Evolutionary conservation across 2,329 filamentous ascomycete genomes (phyloP).

Genomic region (Ascochyta viciae-villosae): DNA sequence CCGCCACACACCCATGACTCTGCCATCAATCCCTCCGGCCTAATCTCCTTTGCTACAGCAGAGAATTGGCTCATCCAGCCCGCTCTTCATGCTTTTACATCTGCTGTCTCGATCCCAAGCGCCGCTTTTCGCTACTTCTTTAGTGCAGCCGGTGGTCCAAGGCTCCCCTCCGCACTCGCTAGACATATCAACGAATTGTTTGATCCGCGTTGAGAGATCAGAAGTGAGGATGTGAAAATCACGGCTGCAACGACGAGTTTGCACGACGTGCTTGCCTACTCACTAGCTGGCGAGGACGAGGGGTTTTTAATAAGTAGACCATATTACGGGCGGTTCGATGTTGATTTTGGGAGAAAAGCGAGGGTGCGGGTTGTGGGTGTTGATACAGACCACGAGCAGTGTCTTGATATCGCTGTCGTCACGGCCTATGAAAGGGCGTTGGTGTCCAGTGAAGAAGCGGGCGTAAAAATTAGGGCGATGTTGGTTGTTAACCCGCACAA

Average conservation of each 20-base stretch:
- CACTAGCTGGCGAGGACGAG: constrained; percentile 54
- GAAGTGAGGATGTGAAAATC: constrained; percentile 48
- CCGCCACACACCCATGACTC: constrained; percentile 48
- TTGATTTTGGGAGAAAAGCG: constrained; percentile 57
- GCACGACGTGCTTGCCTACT: constrained; percentile 53
- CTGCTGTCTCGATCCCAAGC: background rate
- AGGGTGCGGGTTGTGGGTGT: constrained; percentile 20
- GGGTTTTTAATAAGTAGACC: constrained; percentile 57
- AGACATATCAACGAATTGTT: constrained; percentile 4
- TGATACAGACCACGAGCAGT: constrained; percentile 26
- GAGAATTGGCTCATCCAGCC: constrained; percentile 62
- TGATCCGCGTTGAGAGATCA: constrained; percentile 28
- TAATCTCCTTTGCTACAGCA: constrained; percentile 59
- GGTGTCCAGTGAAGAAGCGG: background rate
- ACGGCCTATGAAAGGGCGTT: background rate
- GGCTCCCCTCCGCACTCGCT: constrained; percentile 1
- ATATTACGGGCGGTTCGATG: constrained; percentile 57
- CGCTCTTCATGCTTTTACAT: constrained; percentile 40
- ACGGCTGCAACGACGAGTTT: constrained; percentile 53
- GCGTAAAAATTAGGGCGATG: constrained; percentile 1
- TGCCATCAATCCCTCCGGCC: constrained; percentile 52
- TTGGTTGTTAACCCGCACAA: constrained; percentile 8
- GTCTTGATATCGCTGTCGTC: constrained; percentile 4
- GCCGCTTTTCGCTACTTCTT: background rate
- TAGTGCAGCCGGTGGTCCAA: background rate